Evolutionary conservation across 139 green algal species (phyloP), one percentile per base, ranked within the genome.

Genomic region (Picochlorum costavermella): DNA sequence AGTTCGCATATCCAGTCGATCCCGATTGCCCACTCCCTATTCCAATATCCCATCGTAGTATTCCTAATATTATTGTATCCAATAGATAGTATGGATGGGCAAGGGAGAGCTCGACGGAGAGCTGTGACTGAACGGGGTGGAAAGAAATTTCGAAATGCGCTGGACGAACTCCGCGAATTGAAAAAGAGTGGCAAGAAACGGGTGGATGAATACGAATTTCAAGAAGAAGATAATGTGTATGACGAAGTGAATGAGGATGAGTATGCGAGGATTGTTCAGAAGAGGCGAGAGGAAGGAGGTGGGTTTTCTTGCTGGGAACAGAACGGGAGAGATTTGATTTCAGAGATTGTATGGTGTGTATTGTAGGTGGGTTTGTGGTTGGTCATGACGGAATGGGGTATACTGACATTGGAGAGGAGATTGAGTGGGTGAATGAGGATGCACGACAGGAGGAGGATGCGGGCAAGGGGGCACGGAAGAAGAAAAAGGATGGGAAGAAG

Each of bases 161-260:
- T 83, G 3, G 71, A 70, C 6, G 50, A 76, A 64, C 55, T 84
- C 30, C 55, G 58, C 3, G 75, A 83, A 26, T 56, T 83, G 25
- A 59, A 72, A 23, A 68, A 75, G 20, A 65, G 62, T 48, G 77
- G 77, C 2, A 62, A 17, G 45, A 89, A 85, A 65, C 77, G 84
- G 6, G 76, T 69, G 3, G 62, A 83, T 5, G 65, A 56, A 0
- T 95, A 80, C 60, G 72, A 95, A 56, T 17, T 92, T 0, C 83
- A 86, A 43, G 73, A 91, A 50, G 90, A 98, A 64, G 77, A 85
- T 6, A 72, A 72, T 9, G 76, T 97, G 0, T 97, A 96, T 75
- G 90, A 97, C 57, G 81, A 87, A 2, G 76, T 98, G 16, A 72
- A 90, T 33, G 91, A 98, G 6, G 74, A 90, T 6, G 72, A 95